Conservation (phyloP, 768 basidiomycete genomes). For the Lactifluus rugatus region DNA sequence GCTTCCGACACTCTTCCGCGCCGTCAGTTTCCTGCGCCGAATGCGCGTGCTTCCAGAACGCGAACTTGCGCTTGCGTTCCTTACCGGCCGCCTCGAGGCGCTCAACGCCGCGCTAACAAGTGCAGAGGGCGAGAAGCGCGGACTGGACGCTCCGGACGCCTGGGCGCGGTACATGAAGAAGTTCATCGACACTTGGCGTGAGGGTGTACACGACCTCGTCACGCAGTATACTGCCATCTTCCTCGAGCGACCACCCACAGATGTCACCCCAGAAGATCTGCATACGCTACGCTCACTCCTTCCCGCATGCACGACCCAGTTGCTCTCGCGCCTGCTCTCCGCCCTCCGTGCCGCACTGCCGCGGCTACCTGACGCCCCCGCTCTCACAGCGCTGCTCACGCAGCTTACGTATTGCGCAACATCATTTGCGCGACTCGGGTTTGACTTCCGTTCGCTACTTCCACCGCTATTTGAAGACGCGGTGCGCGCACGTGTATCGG, state of each 20-base stretch:
- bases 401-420: slow-evolving; percentile 90
- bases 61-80: slow-evolving; percentile 79
- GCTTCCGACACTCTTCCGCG: slow-evolving; percentile 83
- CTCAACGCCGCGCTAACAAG: slow-evolving; percentile 49
- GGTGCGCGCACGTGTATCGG: slow-evolving; percentile 45
- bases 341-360: slow-evolving; percentile 54
- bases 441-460: slow-evolving; percentile 74
- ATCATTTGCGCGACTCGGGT: slow-evolving; percentile 84
- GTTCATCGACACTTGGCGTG: slow-evolving; percentile 79
- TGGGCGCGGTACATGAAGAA: slow-evolving; percentile 70
- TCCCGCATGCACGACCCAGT: slow-evolving; percentile 52
- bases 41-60: slow-evolving; percentile 65
- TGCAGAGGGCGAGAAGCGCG: slow-evolving; percentile 31
- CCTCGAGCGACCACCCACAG: slow-evolving; percentile 49
- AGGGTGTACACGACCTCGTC: slow-evolving; percentile 86
- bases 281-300: slow-evolving; percentile 44
- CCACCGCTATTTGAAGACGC: slow-evolving; percentile 57
- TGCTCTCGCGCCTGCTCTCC: slow-evolving; percentile 48
- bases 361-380: slow-evolving; percentile 40
- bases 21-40: slow-evolving; percentile 75
- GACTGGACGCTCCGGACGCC: slow-evolving; percentile 45
- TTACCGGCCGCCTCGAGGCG: slow-evolving; percentile 60
- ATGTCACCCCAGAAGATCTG: slow-evolving; percentile 36
- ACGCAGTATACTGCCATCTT: slow-evolving; percentile 88
- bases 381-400: slow-evolving; percentile 77